Evolutionary conservation across 1,284 basidiomycete genomes (phyloP).

Genomic region (Sporisorium scitamineum): DNA sequence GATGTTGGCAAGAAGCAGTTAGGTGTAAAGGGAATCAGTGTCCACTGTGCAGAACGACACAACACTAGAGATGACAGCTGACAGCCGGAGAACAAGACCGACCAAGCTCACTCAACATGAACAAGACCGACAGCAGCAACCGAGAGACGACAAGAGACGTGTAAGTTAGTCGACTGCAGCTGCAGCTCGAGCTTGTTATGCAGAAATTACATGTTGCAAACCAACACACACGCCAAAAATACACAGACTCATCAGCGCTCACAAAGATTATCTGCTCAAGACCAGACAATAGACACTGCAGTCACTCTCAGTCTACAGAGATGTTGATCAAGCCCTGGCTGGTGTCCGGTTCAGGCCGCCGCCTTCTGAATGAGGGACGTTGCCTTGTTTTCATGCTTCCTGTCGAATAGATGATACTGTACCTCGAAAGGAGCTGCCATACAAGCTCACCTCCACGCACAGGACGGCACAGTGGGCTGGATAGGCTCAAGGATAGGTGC

Average conservation of each 20-base stretch:
- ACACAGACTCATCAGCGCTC: not conserved
- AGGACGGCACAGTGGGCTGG: no score
- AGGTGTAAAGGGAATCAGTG: not conserved
- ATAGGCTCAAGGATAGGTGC: no score
- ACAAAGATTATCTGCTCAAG: no score
- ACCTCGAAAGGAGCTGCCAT: not conserved
- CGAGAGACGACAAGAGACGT: not conserved
- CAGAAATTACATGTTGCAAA: constrained; percentile 34
- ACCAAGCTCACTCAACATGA: not conserved
- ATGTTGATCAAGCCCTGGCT: constrained; percentile 2
- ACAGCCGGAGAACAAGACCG: not conserved
- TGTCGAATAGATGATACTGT: not conserved
- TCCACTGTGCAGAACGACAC: not conserved
- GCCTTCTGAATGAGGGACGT: not conserved
- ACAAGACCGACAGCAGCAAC: not conserved
- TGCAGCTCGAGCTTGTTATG: constrained; percentile 12
- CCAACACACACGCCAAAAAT: constrained; percentile 13
- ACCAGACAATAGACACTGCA: not conserved
- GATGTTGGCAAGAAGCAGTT: not conserved
- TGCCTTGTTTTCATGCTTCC: not conserved
- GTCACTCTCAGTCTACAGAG: not conserved
- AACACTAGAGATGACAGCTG: not conserved
- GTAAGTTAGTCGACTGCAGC: constrained; percentile 3
- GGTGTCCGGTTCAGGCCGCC: no score
- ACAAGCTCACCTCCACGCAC: not conserved